Evolutionary conservation across 129 eudicot species (phyloP), one percentile per base, ranked within the genome.

Genomic region (Mikania micrantha): DNA sequence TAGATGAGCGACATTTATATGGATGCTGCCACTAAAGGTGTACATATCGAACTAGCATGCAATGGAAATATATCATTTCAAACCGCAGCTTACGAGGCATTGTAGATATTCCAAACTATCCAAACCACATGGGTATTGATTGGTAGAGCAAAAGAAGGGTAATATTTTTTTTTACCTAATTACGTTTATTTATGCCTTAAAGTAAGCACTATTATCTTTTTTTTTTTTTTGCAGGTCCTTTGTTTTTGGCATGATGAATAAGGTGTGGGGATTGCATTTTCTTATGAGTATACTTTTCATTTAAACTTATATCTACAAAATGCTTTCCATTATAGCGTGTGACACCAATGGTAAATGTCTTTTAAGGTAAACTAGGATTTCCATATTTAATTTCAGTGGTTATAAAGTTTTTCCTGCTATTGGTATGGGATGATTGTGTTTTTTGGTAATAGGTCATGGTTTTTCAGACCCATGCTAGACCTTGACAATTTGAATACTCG

Each of bases 141-240:
- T 66, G 97, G 97, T 42, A 80, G 95, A 83, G 81, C 97, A 61
- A 91, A 91, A 80, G 97, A 91, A 88, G 97, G 96, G 97, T 91
- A 74, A 29, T 28, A 3, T 52, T 60, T 47, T 31, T 16, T 9
- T n/a, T n/a, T n/a, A n/a, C 24, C 32, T 17, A 1, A 16, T 31
- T 4, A 11, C 39, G 19, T 36, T 41, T 21, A 24, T 36, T 35
- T 27, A 68, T 8, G 42, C 54, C 32, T n/a, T 59, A 41, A 31
- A 36, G 9, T 65, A 53, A 54, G 44, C 63, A 39, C 69, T 78
- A 65, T 64, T 40, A 66, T 16, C 16, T 67, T 12, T 41, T n/a
- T n/a, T n/a, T n/a, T n/a, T n/a, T n/a, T 58, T 41, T 36, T 78
- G 83, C 85, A 92, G 98, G 78, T 92, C 88, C 73, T 92, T 96